Evolutionary conservation across 495 filamentous ascomycete genomes (phyloP), one percentile per base, ranked within the genome.

Genomic region (Aspergillus homomorphus): DNA sequence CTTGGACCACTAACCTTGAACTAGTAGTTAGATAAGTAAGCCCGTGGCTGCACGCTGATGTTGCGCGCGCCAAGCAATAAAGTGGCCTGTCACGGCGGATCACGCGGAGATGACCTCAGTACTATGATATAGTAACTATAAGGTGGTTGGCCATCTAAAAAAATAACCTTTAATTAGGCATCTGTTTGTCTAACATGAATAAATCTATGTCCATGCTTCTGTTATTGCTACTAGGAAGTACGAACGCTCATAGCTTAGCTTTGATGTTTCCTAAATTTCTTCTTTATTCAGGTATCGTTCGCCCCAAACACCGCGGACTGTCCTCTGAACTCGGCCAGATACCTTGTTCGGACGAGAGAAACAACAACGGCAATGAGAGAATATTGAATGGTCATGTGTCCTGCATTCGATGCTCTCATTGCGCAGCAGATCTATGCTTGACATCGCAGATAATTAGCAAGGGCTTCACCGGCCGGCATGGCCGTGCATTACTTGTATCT

Each of bases 391-490:
- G 75, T 38, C 75, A 82, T 68, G 65, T 76, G 52, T 87, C 85
- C 19, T 81, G 80, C 51, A 81, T 97, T 52, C 85, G 86, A 58
- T 97, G 92, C 73, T 73, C 80, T 45, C 80, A 75, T 50, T 97
- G 92, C 72, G 77, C 86, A 44, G 73, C 85, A 48, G 88, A 96
- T 68, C 77, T 96, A 21, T 90, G 88, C 61, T 83, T 87, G 62
- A 83, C 81, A 26, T 82, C 82, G 23, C 90, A 94, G 66, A 91
- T 96, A 54, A 85, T 96, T 65, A 88, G 83, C 75, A 96, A 93
- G 77, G 90, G 91, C 48, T 98, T 98, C 76, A 93, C 87, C 20
- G 92, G 92, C 52, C 89, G 92, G n/a, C 87, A 97, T 73, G 92
- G 95, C 2, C 88, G 92, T 48, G 92, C 93, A 55, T 96, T 92